Evolutionary conservation across 139 green algal genomes (phyloP).

Genomic region (Chlorella sp.): DNA sequence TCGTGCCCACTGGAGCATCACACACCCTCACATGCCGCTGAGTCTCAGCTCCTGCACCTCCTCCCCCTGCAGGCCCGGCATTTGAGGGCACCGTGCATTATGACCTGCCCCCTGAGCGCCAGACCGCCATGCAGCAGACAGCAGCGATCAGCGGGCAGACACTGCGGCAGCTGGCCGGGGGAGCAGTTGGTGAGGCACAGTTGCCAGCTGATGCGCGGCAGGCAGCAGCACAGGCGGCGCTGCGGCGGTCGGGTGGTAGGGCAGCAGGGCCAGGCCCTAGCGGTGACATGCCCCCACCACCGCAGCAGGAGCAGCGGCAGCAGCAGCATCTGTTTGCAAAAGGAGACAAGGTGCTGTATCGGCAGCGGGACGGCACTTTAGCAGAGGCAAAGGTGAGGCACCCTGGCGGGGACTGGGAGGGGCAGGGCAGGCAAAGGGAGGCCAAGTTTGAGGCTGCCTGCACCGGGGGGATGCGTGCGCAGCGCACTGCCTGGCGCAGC

Average conservation of each 20-base stretch:
- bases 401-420: no score
- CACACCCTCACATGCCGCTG: not conserved
- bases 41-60: not conserved
- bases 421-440: not conserved
- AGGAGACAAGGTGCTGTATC: slow-evolving; percentile 23
- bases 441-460: no score
- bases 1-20: not conserved
- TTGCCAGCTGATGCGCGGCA: not conserved
- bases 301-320: not conserved
- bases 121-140: slow-evolving; percentile 50
- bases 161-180: slow-evolving; percentile 37
- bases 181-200: not conserved
- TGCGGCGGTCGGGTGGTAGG: not conserved
- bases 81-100: slow-evolving; percentile 6
- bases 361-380: not conserved
- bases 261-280: not conserved
- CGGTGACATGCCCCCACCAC: not conserved
- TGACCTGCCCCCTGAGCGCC: slow-evolving; percentile 25
- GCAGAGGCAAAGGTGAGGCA: slow-evolving; percentile 11
- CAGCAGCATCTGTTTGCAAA: slow-evolving; percentile 28
- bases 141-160: slow-evolving; percentile 38
- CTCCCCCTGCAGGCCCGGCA: not conserved
- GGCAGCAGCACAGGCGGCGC: slow-evolving; percentile 19
- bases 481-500: no score
- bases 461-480: no score